phyloP scores from a whole-genome alignment of 768 basidiomycete genomes.

The Amanita inopinata region DNA sequence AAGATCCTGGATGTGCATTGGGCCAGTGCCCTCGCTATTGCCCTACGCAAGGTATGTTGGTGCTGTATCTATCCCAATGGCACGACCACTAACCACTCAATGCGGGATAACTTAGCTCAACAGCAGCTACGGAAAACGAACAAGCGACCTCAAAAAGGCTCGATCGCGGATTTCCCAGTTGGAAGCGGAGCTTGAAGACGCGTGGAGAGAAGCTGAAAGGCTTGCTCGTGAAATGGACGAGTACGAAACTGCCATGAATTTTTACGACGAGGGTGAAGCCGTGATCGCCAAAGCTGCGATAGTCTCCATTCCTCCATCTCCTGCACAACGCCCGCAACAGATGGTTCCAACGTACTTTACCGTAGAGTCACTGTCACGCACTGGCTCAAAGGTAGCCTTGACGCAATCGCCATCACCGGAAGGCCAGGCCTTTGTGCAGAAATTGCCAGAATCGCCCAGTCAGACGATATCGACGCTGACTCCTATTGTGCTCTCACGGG shows the following conservation, averaged over 20 bases:
- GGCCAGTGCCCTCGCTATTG: conserved; percentile 70
- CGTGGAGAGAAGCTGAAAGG: conserved; percentile 70
- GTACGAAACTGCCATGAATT: conserved; percentile 29
- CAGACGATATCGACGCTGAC: conserved; percentile 4
- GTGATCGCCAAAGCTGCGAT: conserved; percentile 40
- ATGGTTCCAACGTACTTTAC: conserved; percentile 13
- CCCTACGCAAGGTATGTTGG: conserved; percentile 53
- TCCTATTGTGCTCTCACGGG: not conserved
- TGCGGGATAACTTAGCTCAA: conserved; percentile 44
- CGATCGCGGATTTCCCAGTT: conserved; percentile 42
- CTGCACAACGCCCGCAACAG: conserved; percentile 11
- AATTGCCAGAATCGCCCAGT: conserved; percentile 3
- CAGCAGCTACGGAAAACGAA: conserved; percentile 58
- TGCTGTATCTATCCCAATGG: no score
- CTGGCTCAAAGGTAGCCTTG: conserved; percentile 3
- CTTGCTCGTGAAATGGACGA: conserved; percentile 67
- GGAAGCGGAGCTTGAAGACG: conserved; percentile 66
- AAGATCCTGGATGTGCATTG: conserved; percentile 55
- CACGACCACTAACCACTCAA: not conserved
- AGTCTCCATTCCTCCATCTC: conserved; percentile 26
- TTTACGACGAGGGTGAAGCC: conserved; percentile 25
- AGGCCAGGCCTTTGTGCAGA: not conserved
- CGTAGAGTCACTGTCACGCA: conserved; percentile 7
- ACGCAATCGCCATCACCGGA: conserved; percentile 1
- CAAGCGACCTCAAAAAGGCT: conserved; percentile 41